Evolutionary conservation across 2,329 filamentous ascomycete species (phyloP), one percentile per base, ranked within the genome.

Genomic region (Sphaerulina populicola): DNA sequence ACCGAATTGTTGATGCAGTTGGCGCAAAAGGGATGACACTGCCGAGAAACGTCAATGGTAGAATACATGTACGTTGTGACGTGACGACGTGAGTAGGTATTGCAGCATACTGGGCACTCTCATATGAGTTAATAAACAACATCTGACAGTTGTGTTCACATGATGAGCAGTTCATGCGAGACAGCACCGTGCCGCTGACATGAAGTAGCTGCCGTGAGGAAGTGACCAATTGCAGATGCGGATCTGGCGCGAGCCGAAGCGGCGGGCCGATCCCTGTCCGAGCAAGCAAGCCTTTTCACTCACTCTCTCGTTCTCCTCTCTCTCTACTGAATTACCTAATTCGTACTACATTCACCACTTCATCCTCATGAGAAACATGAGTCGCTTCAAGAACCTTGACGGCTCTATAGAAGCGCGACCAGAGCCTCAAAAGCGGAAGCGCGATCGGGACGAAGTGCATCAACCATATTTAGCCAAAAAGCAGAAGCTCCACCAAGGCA

Each of bases 381-480:
- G 36, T 18, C 46, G 46, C 29, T 48, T 48, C 38, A 48, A 48
- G 9, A 48, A 48, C n/a, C 46, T 48, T 10, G 38, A 48, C 18
- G 46, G 46, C n/a, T 48, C 46, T 11, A 48, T 48, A 48, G 46
- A 48, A 27, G 37, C 37, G 4, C 46, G 41, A 30, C 42, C 27
- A 14, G 23, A n/a, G n/a, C 38, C 46, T 9, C 35, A 38, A 37
- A 53, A 53, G 33, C 46, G 51, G n/a, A 53, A 53, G 18, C 46
- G 30, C 27, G 47, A 51, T 15, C 37, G 47, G 15, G 30, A 38
- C 21, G 43, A 14, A 18, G 29, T 27, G 29, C 36, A 40, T 11
- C 15, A 39, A n/a, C 33, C 37, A 15, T 27, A 33, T 27, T 15
- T 18, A 29, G 39, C 39, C 15, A 54, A 54, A 39, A 54, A 50